Evolutionary conservation across 495 filamentous ascomycete species (phyloP).

Genomic region (Hyaloscypha bicolor): DNA sequence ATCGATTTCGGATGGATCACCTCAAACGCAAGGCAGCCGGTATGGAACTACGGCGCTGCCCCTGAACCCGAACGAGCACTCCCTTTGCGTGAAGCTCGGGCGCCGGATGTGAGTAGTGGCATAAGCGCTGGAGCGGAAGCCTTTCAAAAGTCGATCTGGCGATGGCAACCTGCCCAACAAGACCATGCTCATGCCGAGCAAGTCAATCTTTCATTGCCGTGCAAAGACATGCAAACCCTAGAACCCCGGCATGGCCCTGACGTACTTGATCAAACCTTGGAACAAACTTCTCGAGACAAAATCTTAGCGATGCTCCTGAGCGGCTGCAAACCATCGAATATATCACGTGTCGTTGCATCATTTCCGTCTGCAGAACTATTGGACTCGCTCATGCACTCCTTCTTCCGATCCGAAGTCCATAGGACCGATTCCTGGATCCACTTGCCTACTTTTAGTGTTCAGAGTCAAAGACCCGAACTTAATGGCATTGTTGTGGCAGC

Average conservation of each 20-base stretch:
- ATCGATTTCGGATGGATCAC: constrained; percentile 61
- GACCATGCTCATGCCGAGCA: not conserved
- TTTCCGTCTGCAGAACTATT: constrained; percentile 63
- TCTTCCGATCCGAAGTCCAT: constrained; percentile 52
- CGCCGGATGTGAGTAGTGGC: constrained; percentile 13
- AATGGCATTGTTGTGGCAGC: constrained; percentile 55
- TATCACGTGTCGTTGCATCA: constrained; percentile 53
- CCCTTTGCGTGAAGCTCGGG: not conserved
- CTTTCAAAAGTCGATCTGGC: constrained; percentile 47
- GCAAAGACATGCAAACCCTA: constrained; percentile 8
- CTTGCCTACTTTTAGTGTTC: constrained; percentile 54
- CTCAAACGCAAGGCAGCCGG: constrained; percentile 44
- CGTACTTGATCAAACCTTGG: not conserved
- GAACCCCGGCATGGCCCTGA: not conserved
- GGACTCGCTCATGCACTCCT: constrained; percentile 63
- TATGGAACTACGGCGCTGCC: not conserved
- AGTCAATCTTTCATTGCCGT: not conserved
- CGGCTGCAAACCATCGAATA: constrained; percentile 47
- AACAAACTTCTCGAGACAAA: constrained; percentile 8
- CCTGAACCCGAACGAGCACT: not conserved
- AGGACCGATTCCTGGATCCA: constrained; percentile 62
- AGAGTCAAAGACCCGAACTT: constrained; percentile 55
- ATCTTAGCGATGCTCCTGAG: constrained; percentile 61
- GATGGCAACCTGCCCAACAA: constrained; percentile 47
- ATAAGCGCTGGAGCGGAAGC: constrained; percentile 36